Evolutionary conservation across 139 green algal species (phyloP).

Genomic region (Chloropicon primus): DNA sequence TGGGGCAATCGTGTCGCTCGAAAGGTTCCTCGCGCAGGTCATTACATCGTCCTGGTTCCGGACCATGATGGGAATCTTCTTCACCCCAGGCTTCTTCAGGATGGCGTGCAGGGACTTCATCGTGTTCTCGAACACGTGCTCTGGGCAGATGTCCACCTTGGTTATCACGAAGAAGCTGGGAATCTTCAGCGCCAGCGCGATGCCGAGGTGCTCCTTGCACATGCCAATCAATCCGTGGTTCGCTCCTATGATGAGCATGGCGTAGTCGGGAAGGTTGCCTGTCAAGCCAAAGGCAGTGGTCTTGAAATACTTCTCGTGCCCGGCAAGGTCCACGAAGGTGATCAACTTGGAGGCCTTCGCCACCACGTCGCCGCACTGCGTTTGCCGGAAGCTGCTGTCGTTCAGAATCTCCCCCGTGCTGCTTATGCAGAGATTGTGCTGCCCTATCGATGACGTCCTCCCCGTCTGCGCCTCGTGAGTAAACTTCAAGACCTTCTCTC

Average conservation of each 20-base stretch:
- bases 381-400: conserved; percentile 52
- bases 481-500: conserved; percentile 67
- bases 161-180: conserved; percentile 81
- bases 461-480: conserved; percentile 69
- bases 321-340: conserved; percentile 76
- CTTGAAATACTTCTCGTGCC: conserved; percentile 83
- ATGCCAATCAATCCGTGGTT: conserved; percentile 74
- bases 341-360: conserved; percentile 51
- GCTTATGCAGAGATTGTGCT: conserved; percentile 68
- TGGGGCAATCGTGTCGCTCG: conserved; percentile 62
- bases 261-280: conserved; percentile 43
- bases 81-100: conserved; percentile 75
- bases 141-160: conserved; percentile 75
- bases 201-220: conserved; percentile 58
- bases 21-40: conserved; percentile 67
- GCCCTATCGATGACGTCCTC: conserved; percentile 72
- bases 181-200: conserved; percentile 14
- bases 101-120: conserved; percentile 52
- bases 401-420: conserved; percentile 55
- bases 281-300: conserved; percentile 77
- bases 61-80: conserved; percentile 54
- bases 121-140: conserved; percentile 74
- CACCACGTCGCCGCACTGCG: conserved; percentile 64
- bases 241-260: conserved; percentile 57
- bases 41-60: conserved; percentile 50